Evolutionary conservation across 331 rosid genomes (phyloP).

Genomic region (Acacia concinna): DNA sequence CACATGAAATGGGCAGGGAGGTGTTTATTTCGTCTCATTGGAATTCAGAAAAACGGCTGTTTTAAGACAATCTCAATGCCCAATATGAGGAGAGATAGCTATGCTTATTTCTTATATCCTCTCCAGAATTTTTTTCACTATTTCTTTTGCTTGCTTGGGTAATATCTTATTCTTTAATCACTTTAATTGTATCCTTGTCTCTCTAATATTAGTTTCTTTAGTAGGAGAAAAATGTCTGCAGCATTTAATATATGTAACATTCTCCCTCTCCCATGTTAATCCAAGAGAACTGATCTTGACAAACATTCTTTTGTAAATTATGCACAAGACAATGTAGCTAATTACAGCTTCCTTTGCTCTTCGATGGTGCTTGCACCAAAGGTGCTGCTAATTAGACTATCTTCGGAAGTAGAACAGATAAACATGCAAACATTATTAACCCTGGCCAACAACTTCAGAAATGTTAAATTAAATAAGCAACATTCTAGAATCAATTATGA

Average conservation of each 20-base stretch:
- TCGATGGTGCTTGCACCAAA: neutral
- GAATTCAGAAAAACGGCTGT: neutral
- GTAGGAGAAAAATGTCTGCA: neutral
- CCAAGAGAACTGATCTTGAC: neutral
- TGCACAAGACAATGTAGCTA: neutral
- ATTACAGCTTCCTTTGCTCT: neutral
- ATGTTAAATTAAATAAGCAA: neutral
- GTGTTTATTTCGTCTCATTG: neutral
- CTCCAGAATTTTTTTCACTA: neutral
- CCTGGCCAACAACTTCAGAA: neutral
- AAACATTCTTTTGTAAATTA: neutral
- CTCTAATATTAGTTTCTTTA: neutral
- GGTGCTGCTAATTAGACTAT: neutral
- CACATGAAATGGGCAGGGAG: neutral
- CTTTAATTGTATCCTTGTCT: neutral
- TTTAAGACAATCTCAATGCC: neutral
- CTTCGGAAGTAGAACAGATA: neutral
- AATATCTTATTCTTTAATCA: neutral
- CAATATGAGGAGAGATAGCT: neutral
- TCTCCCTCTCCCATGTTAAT: neutral
- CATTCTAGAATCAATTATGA: constrained; percentile 4
- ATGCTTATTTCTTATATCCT: neutral
- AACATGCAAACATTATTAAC: neutral
- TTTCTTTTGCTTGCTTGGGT: neutral
- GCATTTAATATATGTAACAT: neutral